Evolutionary conservation across 1,139 yeast genomes (phyloP), one percentile per base, ranked within the genome.

Genomic region (Pichia sp.): DNA sequence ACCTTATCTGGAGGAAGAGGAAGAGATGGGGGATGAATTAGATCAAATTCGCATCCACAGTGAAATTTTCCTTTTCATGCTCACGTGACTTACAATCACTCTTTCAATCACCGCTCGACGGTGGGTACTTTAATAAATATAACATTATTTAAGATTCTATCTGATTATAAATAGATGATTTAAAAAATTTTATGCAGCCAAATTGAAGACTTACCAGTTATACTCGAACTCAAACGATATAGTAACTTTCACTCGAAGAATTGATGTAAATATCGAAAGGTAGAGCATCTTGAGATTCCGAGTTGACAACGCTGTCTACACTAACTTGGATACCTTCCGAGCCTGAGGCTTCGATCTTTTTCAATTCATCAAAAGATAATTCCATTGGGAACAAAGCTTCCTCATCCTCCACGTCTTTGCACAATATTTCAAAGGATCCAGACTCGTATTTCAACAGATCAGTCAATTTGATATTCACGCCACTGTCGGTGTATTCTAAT

Each of bases 351-450:
- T 65, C 66, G 38, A 74, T 72, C 29, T 55, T 41, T 15, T 60
- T 59, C 10, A 61, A 54, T 29, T 72, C 72, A 29, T 69, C 70
- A 68, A 85, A 84, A 54, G 73, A 71, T 44, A 89, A 79, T 62
- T 82, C 82, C 78, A 93, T 83, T 59, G 99, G 99, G 87, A 90
- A 92, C 66, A 93, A 77, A 23, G 85, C 80, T 60, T 90, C 96
- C 70, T 93, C 98, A 58, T 81, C 84, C 50, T 77, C 83, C 16
- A 61, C 56, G 8, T 85, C 87, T 61, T 85, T 86, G 57, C 90
- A 82, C 13, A 84, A 71, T 67, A 92, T 85, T 68, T 89, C 96
- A 70, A 93, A 85, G 44, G 90, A 82, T 29, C 96, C 96, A 49
- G 80, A 77, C 16, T 85, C 76, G 40, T 78, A 77, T 19, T 78